These are phyloP conservation scores for Medicago ruthenica DNA, from an alignment of 306 rosid species.

Conservation along the genomic window DNA sequence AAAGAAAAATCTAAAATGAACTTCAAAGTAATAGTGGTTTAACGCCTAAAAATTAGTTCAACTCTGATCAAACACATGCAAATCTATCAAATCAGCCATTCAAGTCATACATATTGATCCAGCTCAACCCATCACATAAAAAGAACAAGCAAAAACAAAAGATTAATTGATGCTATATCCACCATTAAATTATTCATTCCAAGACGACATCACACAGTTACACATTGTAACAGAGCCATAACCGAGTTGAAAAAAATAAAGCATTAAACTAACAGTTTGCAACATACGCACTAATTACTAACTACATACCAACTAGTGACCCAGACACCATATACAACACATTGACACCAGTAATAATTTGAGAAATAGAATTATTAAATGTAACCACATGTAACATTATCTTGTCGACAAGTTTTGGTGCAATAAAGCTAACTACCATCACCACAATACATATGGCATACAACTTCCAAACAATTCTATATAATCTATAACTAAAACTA, in stretches of 20 bases:
- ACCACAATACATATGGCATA: not conserved
- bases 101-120: constrained; percentile 2
- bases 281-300: not conserved
- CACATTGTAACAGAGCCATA: constrained; percentile 2
- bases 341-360: not conserved
- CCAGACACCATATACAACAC: not conserved
- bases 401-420: no score
- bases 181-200: not conserved
- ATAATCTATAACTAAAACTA: constrained; percentile 15
- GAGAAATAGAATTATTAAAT: not conserved
- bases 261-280: constrained; percentile 18
- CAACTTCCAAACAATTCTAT: constrained; percentile 5
- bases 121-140: not conserved
- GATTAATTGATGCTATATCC: not conserved
- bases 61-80: not conserved
- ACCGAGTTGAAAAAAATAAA: not conserved
- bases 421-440: constrained; percentile 6
- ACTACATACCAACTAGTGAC: not conserved
- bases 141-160: constrained; percentile 2
- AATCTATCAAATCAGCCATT: not conserved
- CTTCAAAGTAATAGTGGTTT: not conserved
- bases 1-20: not conserved
- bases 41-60: not conserved
- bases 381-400: not conserved
- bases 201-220: not conserved